Evolutionary conservation across 345 rosid genomes (phyloP).

Genomic region (Brassica carinata): DNA sequence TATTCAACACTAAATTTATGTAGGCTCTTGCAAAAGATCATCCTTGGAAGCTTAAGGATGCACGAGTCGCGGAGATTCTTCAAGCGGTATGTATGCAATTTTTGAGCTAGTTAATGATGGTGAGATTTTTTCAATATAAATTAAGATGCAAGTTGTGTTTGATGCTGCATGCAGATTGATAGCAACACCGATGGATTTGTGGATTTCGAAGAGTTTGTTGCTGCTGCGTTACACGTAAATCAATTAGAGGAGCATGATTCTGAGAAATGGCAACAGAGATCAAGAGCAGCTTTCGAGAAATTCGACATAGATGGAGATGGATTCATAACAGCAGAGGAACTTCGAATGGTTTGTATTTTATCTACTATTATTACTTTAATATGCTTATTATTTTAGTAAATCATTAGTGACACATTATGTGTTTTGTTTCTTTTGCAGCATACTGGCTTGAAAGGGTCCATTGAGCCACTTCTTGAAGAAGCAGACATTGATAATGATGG

Average conservation of each 20-base stretch:
- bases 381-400: neutral
- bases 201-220: constrained; percentile 89
- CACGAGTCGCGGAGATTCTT: constrained; percentile 82
- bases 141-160: constrained; percentile 7
- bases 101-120: neutral
- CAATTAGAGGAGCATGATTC: constrained; percentile 89
- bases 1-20: neutral
- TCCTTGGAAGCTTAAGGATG: constrained; percentile 90
- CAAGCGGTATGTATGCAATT: constrained; percentile 65
- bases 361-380: neutral
- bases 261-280: constrained; percentile 77
- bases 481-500: constrained; percentile 95
- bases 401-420: neutral
- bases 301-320: constrained; percentile 90
- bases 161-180: constrained; percentile 61
- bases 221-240: constrained; percentile 82
- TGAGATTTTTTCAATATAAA: neutral
- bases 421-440: constrained; percentile 50
- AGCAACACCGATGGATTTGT: constrained; percentile 97
- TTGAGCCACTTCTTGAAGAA: constrained; percentile 90
- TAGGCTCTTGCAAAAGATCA: constrained; percentile 97
- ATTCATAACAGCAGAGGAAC: constrained; percentile 88
- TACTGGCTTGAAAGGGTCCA: constrained; percentile 82
- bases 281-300: constrained; percentile 88
- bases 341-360: constrained; percentile 57